Evolutionary conservation across 1,139 yeast species (phyloP), one percentile per base, ranked within the genome.

Genomic region (Nakaseomyces nivariensis): DNA sequence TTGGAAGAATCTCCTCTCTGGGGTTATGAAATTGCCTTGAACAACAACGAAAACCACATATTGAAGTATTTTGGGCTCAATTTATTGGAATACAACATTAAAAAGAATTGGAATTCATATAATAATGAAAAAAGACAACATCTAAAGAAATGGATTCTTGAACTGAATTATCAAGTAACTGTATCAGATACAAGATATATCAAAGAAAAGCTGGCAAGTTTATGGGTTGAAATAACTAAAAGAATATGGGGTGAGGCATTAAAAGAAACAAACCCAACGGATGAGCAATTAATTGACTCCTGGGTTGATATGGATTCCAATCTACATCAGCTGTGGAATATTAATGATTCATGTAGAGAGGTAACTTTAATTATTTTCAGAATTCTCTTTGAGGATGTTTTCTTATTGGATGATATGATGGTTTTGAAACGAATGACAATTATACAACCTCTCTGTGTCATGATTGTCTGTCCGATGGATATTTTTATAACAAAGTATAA

Each of bases 151-250:
- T 92, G 97, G 96, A 77, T 90, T 34, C 75, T 87, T 43, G 95
- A 89, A 56, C 74, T 92, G 51, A 81, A 90, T 32, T 72, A 72
- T 45, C 76, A 80, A 51, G 76, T 84, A 1, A 66, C 72, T 17
- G 69, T 72, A n/a, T 66, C 70, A 26, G 97, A 92, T 64, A 96
- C 97, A 9, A 92, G 89, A 67, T 94, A 83, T 58, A 74, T 94
- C 51, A 87, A 84, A 61, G 97, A 90, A 62, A 94, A 94, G 67
- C 66, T 90, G 47, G 95, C 97, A 4, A 82, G 79, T 56, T 69
- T 92, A 26, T 90, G 97, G 97, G 96, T 87, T 0, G 84, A 89
- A 41, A 74, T 92, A 10, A 95, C 96, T n/a, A 92, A 94, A 63
- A 75, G 95, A 49, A 76, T 81, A 38, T 94, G 98, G 98, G 97